Evolutionary conservation across 495 filamentous ascomycete genomes (phyloP), one percentile per base, ranked within the genome.

Genomic region (Penicillium canescens): DNA sequence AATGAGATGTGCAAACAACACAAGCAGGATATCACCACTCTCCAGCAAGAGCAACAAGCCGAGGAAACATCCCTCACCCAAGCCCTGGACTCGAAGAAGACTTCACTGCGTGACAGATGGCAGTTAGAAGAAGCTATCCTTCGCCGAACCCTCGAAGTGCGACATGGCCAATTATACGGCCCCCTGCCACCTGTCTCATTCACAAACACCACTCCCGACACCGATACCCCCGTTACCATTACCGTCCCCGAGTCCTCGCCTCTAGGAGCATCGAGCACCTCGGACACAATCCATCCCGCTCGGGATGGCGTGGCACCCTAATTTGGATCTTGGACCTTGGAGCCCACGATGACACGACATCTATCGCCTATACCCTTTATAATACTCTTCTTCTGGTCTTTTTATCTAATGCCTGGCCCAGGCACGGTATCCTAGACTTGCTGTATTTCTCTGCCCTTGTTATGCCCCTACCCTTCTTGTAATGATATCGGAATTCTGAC

Each of bases 61-160:
- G 85, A 89, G 55, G 85, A 84, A 55, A 64, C 76, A 7, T 68
- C 65, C 4, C 55, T 85, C 11, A 52, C 72, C 6, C 69, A 69
- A 12, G 66, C 74, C 0, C 78, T 90, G 48, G 62, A 68, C 3
- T 68, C 72, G 37, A 79, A 83, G 55, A 81, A 78, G 67, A 65
- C 56, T 2, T 72, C 67, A 42, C 60, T 92, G 7, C 64, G 69
- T 20, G 65, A 63, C 38, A 70, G 85, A 39, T 91, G 89, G 89
- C 65, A 70, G 47, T 55, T 91, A n/a, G 79, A 80, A 51, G 81
- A 78, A 53, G 85, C 86, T 54, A 79, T 91, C 21, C 53, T 86
- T 58, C 75, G 85, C 18, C 79, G 75, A 51, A 79, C 82, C 61
- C 60, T 89, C 28, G 86, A 88, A 66, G 58, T 62, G 13, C 61